Percentiles rank a stretch among this genome's conserved stretches.
phyloP scores from a whole-genome alignment of 2,329 filamentous ascomycete species.

The Cyphellophora europaea region DNA sequence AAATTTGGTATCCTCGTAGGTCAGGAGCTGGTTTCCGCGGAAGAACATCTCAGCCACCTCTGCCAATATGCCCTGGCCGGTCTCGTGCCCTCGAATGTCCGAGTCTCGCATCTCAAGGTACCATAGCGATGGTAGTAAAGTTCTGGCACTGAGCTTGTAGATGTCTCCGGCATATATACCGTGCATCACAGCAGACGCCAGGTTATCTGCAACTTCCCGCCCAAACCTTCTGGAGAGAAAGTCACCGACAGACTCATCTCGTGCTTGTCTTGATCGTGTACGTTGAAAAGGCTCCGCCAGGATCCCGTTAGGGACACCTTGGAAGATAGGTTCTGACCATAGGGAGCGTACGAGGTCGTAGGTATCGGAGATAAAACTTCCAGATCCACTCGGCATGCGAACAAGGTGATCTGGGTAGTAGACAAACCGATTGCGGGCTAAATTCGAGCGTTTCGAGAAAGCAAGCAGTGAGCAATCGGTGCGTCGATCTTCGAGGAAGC shows the following conservation, averaged over 20 bases:
- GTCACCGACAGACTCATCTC: conserved; percentile 63
- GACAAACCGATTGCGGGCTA: conserved; percentile 61
- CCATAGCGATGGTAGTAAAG: conserved; percentile 44
- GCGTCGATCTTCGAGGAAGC: too few species aligned
- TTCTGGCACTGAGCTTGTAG: conserved; percentile 64
- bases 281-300: conserved; percentile 19
- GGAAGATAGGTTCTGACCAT: conserved; percentile 47
- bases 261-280: conserved; percentile 24
- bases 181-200: conserved; percentile 67
- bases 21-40: conserved; percentile 2
- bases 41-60: conserved; percentile 3
- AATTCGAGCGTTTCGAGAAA: conserved; percentile 41
- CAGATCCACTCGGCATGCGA: conserved; percentile 47
- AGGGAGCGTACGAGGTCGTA: background rate
- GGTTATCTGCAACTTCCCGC: conserved; percentile 54
- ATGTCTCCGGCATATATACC: conserved; percentile 91
- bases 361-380: too few species aligned
- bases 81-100: too few species aligned
- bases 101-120: too few species aligned
- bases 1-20: too few species aligned
- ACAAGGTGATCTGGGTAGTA: conserved; percentile 83
- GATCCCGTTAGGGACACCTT: conserved; percentile 31
- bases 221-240: conserved; percentile 52
- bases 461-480: too few species aligned
- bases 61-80: conserved; percentile 4